Base-by-base conservation (phyloP, 768 basidiomycete genomes). In the Sarcodon sp. region DNA sequence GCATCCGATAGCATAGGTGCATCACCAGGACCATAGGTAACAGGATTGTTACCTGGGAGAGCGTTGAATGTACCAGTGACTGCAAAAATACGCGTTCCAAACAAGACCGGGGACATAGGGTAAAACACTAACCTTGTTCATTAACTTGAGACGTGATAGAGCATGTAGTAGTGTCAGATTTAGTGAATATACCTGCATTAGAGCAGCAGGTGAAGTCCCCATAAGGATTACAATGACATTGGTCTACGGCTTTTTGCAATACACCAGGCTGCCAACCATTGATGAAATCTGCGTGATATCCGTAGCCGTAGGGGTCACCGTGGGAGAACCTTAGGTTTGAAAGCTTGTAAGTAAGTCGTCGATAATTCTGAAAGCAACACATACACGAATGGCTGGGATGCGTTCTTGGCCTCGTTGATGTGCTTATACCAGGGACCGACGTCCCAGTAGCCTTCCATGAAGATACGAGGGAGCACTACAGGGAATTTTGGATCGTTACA, bases 21-120 rank as follows among this genome's bases (percentile, higher is more conserved):
- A 4, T 27, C 21, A 4, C 21, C 21, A 27, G 21, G 21, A 27
- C 21, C 21, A 27, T 27, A 27, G 21, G 21, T 41, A 16, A 77
- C 69, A 8, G 75, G 73, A 58, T 76, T 76, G 61, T 76, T 75
- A 34, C 75, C 75, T 2, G 75, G 75, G 34, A 77, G 70, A 34
- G 65, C 64, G 33, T 57, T 21, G 37, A 77, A 50, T 5, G 66
- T 73, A 45, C 75, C 75, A 33, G 67, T 69, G 9, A 67, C 75
- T 77, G 13, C n/a, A 41, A 41, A 15, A 27, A 41, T 15, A 41
- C 27, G 13, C 6, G 39, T 41, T 15, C 15, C 27, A 13, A 41
- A 8, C 13, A 27, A 41, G 2, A 27, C 27, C 8, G 27, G 49
- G 27, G 48, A 36, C 53, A 36, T 21, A 44, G 32, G 8, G 15